A percentile compares a stretch with the other conserved stretches of the same genome.
Evolutionary conservation across 176 grass and related monocot genomes (phyloP).

Genomic region (Thalia dealbata): DNA sequence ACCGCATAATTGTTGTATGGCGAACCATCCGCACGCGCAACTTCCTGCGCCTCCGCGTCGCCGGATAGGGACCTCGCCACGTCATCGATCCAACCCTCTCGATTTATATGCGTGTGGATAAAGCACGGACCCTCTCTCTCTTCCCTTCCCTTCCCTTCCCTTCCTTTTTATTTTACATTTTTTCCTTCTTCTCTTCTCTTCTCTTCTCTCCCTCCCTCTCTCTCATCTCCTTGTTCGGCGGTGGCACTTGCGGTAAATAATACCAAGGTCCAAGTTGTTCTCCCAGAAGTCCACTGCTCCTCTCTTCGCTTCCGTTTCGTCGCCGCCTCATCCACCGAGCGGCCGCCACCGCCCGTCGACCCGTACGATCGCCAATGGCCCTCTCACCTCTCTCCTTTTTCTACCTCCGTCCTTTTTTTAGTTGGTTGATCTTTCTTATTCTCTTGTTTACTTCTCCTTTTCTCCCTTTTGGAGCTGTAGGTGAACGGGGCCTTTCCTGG

Average conservation of each 20-base stretch:
- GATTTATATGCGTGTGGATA: constrained; percentile 1
- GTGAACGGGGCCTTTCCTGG: not conserved
- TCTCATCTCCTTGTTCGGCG: not conserved
- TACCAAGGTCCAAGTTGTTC: not conserved
- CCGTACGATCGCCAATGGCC: not conserved
- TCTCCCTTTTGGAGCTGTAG: not conserved
- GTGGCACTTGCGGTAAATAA: constrained; percentile 1
- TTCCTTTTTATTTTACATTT: not conserved
- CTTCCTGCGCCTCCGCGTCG: too few species aligned
- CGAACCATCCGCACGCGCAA: too few species aligned
- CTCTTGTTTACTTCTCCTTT: constrained; percentile 9
- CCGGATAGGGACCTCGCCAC: not conserved
- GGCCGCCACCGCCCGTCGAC: not conserved
- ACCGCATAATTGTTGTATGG: too few species aligned
- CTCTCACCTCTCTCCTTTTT: not conserved
- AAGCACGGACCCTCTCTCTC: not conserved
- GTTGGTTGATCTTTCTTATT: not conserved
- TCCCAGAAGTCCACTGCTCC: not conserved
- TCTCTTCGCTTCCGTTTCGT: not conserved
- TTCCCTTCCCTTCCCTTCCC: not conserved
- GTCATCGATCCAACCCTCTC: not conserved
- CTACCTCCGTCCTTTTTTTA: too few species aligned
- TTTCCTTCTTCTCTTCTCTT: not conserved
- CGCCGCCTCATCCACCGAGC: not conserved
- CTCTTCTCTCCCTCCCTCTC: not conserved